Percentiles rank a stretch among this genome's conserved stretches.
These are phyloP conservation scores for Leccinum fibrillosum DNA, from an alignment of 768 basidiomycete genomes.

Conservation along the genomic window DNA sequence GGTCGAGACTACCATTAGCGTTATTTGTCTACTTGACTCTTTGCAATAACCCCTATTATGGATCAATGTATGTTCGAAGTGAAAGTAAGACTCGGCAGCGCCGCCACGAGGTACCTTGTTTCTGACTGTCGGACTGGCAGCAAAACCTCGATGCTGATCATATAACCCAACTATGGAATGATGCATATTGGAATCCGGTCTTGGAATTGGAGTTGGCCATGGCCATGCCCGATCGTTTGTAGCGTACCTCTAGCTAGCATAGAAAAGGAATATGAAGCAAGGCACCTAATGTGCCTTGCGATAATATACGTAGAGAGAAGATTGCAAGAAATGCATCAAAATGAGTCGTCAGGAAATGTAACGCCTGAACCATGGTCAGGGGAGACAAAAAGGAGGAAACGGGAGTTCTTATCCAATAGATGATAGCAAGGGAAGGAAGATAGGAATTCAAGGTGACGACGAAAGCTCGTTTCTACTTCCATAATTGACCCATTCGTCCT, in stretches of 20 bases:
- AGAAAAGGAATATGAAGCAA: not conserved
- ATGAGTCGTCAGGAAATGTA: not conserved
- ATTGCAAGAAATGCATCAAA: not conserved
- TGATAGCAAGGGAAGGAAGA: not conserved
- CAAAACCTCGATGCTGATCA: too few species aligned
- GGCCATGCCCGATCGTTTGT: not conserved
- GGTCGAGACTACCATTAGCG: too few species aligned
- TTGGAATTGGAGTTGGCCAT: not conserved
- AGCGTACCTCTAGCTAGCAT: slow-evolving; percentile 6
- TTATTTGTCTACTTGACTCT: too few species aligned
- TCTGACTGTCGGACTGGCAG: too few species aligned
- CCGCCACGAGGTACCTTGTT: too few species aligned
- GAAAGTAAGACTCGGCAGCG: too few species aligned
- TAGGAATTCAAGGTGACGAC: not conserved
- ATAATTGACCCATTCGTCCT: not conserved
- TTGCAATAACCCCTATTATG: too few species aligned
- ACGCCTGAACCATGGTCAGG: not conserved
- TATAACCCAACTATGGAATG: too few species aligned
- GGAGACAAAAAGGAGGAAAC: not conserved
- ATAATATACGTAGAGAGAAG: not conserved
- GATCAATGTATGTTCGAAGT: too few species aligned
- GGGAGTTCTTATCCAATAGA: not conserved
- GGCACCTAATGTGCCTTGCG: not conserved
- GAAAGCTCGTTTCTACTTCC: not conserved
- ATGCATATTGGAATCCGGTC: not conserved